Percentiles rank a stretch among this genome's conserved stretches.
These are phyloP conservation scores for Colletotrichum noveboracense DNA, from an alignment of 2,329 filamentous ascomycete genomes.

Conservation along the genomic window DNA sequence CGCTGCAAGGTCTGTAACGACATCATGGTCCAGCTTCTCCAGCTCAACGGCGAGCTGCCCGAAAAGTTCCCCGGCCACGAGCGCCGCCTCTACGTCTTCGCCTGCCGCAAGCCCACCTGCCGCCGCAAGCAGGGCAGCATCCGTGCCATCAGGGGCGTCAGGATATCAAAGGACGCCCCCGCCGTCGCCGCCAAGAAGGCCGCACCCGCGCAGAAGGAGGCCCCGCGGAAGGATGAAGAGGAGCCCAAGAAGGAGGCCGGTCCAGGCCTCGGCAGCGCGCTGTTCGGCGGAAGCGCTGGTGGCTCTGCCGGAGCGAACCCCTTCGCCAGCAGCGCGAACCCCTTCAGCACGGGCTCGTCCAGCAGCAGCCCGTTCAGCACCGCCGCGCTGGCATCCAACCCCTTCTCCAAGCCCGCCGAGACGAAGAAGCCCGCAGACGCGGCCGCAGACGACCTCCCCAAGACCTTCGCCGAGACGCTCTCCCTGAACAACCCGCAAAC, in stretches of 20 bases:
- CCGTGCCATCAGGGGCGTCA: slow-evolving; percentile 73
- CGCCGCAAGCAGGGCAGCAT: slow-evolving; percentile 84
- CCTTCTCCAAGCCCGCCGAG: slow-evolving; percentile 35
- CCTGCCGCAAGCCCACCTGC: slow-evolving; percentile 79
- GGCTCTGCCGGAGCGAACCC: slow-evolving; percentile 55
- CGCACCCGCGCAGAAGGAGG: slow-evolving; percentile 34
- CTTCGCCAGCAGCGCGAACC: slow-evolving; percentile 56
- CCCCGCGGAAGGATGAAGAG: slow-evolving; percentile 36
- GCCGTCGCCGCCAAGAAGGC: slow-evolving; percentile 28
- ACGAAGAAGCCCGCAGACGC: slow-evolving; percentile 32
- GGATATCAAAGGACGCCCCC: slow-evolving; percentile 52
- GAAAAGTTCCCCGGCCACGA: slow-evolving; percentile 88
- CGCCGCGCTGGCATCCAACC: slow-evolving; percentile 29
- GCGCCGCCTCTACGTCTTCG: slow-evolving; percentile 85
- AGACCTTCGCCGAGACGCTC: slow-evolving; percentile 77
- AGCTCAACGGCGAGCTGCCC: slow-evolving; percentile 90
- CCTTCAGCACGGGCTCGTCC: slow-evolving; percentile 9
- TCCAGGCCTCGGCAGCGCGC: slow-evolving; percentile 64
- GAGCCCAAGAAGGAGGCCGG: slow-evolving; percentile 37
- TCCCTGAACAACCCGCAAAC: slow-evolving; percentile 66
- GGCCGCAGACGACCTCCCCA: slow-evolving; percentile 46
- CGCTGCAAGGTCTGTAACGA: slow-evolving; percentile 88
- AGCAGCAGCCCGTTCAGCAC: slow-evolving; percentile 51
- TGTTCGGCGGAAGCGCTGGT: slow-evolving; percentile 62
- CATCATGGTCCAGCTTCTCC: slow-evolving; percentile 82